A percentile compares a stretch with the other conserved stretches of the same genome.
These are phyloP conservation scores for Acer yangbiense DNA, from an alignment of 345 rosid genomes.

Conservation along the genomic window DNA sequence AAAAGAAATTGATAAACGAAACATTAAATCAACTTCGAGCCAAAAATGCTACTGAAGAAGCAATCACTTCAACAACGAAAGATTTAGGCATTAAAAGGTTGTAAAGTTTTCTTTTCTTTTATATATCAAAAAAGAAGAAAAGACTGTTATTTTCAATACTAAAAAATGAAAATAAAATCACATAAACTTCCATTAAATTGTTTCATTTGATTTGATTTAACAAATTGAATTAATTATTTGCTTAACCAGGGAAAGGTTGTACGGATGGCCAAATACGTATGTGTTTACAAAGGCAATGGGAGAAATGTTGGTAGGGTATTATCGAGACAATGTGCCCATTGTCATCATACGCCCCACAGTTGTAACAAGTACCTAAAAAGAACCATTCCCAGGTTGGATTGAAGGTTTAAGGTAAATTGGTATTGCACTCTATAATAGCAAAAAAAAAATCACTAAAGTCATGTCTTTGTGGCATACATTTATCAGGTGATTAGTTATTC, in stretches of 20 bases:
- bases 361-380: conserved; percentile 62
- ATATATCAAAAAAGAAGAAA: too few relatives aligned
- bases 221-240: not conserved
- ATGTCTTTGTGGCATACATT: too few relatives aligned
- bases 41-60: conserved; percentile 28
- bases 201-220: too few relatives aligned
- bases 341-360: conserved; percentile 70
- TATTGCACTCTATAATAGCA: too few relatives aligned
- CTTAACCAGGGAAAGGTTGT: conserved; percentile 48
- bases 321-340: conserved; percentile 48
- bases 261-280: conserved; percentile 84
- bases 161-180: too few relatives aligned
- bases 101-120: not conserved
- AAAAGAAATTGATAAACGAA: too few relatives aligned
- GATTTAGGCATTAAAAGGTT: conserved; percentile 56
- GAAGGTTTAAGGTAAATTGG: conserved; percentile 44
- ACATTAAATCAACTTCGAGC: conserved; percentile 32
- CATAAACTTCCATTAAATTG: too few relatives aligned
- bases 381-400: conserved; percentile 88
- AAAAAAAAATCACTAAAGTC: too few relatives aligned
- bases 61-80: conserved; percentile 38
- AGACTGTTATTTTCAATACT: too few relatives aligned
- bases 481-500: too few relatives aligned
- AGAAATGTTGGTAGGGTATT: conserved; percentile 56
- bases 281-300: conserved; percentile 89